These are phyloP conservation scores for Paraphysoderma sedebokerense DNA, from an alignment of 371 early-diverging fungal species.

Conservation along the genomic window DNA sequence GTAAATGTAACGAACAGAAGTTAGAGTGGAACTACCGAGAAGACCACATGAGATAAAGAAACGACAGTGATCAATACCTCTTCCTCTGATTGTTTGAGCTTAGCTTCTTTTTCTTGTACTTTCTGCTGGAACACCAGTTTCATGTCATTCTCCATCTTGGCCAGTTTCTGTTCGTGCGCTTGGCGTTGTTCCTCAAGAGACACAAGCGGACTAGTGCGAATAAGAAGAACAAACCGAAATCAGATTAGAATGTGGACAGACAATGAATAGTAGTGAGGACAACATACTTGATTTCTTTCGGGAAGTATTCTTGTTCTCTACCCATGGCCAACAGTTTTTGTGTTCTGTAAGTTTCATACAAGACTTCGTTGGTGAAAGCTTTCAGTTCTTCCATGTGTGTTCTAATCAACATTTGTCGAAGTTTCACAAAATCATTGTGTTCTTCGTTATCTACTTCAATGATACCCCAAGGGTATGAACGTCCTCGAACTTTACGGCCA, in stretches of 20 bases:
- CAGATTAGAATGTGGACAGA: not conserved
- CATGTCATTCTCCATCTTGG: constrained; percentile 97
- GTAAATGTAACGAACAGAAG: not conserved
- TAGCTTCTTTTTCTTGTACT: constrained; percentile 93
- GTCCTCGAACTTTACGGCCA: constrained; percentile 77
- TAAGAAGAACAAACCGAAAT: not conserved
- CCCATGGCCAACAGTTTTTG: constrained; percentile 68
- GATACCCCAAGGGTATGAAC: constrained; percentile 92
- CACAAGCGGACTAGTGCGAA: constrained; percentile 44
- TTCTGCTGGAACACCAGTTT: constrained; percentile 93
- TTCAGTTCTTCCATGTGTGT: constrained; percentile 85
- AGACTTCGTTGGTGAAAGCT: constrained; percentile 60
- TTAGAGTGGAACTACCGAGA: not conserved
- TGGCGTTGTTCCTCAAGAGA: constrained; percentile 85
- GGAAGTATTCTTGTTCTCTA: constrained; percentile 61
- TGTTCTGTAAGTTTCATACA: constrained; percentile 82
- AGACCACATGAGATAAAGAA: not conserved
- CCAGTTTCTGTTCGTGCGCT: constrained; percentile 84
- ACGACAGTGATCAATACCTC: constrained; percentile 33
- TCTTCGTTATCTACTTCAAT: constrained; percentile 86
- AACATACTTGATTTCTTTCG: constrained; percentile 59
- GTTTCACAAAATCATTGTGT: constrained; percentile 84
- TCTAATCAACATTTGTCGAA: constrained; percentile 77
- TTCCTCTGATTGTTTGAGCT: constrained; percentile 90
- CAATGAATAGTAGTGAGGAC: too few species aligned